These are phyloP conservation scores for Leishmania amazonensis DNA, from an alignment of 208 protist genomes.

Conservation along the genomic window DNA sequence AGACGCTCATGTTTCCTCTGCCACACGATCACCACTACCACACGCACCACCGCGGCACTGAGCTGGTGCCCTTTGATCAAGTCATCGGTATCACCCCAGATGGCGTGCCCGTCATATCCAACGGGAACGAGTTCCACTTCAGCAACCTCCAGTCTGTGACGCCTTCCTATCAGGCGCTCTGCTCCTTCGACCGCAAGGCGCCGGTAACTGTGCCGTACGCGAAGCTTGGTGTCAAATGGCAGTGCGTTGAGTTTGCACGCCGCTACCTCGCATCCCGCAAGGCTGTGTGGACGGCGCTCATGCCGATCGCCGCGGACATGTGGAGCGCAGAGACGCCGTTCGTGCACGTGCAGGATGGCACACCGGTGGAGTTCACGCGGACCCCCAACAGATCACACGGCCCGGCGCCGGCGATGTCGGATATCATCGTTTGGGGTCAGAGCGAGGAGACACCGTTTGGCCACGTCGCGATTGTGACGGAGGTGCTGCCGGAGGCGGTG, in stretches of 20 bases:
- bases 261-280: constrained; percentile 71
- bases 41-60: constrained; percentile 44
- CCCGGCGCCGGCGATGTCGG: constrained; percentile 34
- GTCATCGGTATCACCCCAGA: constrained; percentile 61
- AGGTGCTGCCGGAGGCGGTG: constrained; percentile 33
- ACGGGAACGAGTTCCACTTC: constrained; percentile 60
- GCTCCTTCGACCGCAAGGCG: constrained; percentile 33
- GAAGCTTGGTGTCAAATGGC: constrained; percentile 69
- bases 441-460: constrained; percentile 52
- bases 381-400: constrained; percentile 39
- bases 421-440: constrained; percentile 69
- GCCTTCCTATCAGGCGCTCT: constrained; percentile 36
- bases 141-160: constrained; percentile 54
- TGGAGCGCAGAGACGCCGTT: constrained; percentile 44
- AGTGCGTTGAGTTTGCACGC: constrained; percentile 74
- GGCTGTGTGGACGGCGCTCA: constrained; percentile 61
- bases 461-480: constrained; percentile 64
- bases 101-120: constrained; percentile 78
- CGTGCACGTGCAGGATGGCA: constrained; percentile 25
- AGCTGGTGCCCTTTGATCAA: constrained; percentile 55
- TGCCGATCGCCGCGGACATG: constrained; percentile 59
- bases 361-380: constrained; percentile 32
- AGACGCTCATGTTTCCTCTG: constrained; percentile 24
- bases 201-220: constrained; percentile 22
- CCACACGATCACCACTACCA: constrained; percentile 34